Evolutionary conservation across 306 rosid genomes (phyloP), one percentile per base, ranked within the genome.

Genomic region (Corylus americana): DNA sequence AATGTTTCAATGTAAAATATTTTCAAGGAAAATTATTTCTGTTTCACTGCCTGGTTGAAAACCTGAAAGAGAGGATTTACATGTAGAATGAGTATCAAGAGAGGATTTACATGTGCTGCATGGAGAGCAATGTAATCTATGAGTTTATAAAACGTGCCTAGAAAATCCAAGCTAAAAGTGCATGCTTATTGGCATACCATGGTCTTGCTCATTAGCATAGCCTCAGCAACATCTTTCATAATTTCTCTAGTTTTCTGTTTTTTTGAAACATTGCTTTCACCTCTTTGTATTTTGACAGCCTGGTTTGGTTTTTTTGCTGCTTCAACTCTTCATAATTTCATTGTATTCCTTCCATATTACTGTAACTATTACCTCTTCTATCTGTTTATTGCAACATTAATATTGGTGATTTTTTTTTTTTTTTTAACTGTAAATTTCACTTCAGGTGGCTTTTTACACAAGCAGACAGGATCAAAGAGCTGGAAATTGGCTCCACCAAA

Each of bases 361-460:
- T 14, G 68, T n/a, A 2, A 57, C 54, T 22, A 53, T 35, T 39
- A 42, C 76, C 77, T 8, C 55, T 75, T 61, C 70, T 73, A 49
- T 73, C 55, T 63, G 62, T 78, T 66, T 55, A 9, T 69, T 71
- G 4, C 57, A 81, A 70, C 58, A 31, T 81, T 64, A 50, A 78
- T 29, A 8, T 57, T 27, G 68, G 45, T 66, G 10, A 3, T 77
- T 71, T 22, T 22, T 77, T 71, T 22, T 22, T 77, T 71, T 27
- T 67, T 79, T 74, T 79, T 68, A 50, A 54, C 69, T 70, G 73
- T 80, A 75, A 67, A 76, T 84, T 77, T 74, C 78, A 54, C 58
- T 80, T 80, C 91, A 89, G 97, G 93, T 31, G 88, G 89, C 75
- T 85, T 87, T 87, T 86, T 87, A 29, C 85, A 76, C 45, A 85